A percentile compares a stretch with the other conserved stretches of the same genome.
phyloP scores from a whole-genome alignment of 768 basidiomycete species.

The Tulasnella sp. region DNA sequence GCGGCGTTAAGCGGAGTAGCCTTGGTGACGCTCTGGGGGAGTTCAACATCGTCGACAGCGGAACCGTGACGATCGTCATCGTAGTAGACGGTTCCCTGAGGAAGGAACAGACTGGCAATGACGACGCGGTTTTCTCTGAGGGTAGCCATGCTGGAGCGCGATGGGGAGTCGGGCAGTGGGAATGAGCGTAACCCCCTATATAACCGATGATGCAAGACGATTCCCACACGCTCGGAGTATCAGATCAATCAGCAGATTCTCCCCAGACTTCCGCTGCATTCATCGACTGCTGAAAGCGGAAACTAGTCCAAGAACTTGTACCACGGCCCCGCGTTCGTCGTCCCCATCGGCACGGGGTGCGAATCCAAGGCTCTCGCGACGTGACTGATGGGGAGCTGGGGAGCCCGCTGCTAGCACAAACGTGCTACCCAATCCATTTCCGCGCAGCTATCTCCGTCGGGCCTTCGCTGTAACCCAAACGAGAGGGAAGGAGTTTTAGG shows the following conservation, averaged over 20 bases:
- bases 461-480: background rate
- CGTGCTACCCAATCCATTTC: background rate
- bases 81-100: constrained; percentile 62
- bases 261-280: constrained; percentile 7
- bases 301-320: background rate
- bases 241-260: constrained; percentile 12
- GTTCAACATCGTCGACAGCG: background rate
- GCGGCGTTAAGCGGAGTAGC: background rate
- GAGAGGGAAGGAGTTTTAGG: background rate
- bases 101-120: constrained; percentile 82
- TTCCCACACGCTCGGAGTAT: constrained; percentile 19
- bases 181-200: constrained; percentile 3
- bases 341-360: background rate
- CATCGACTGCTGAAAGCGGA: background rate
- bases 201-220: background rate
- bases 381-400: background rate
- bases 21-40: background rate
- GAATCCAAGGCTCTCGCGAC: background rate
- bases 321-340: background rate
- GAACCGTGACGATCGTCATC: constrained; percentile 48
- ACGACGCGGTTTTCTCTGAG: constrained; percentile 69
- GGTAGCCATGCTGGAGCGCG: constrained; percentile 52
- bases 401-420: background rate
- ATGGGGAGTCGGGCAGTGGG: constrained; percentile 1
- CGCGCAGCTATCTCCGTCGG: background rate